phyloP scores from a whole-genome alignment of 805 yeast species.

The Pichia paraexigua region DNA sequence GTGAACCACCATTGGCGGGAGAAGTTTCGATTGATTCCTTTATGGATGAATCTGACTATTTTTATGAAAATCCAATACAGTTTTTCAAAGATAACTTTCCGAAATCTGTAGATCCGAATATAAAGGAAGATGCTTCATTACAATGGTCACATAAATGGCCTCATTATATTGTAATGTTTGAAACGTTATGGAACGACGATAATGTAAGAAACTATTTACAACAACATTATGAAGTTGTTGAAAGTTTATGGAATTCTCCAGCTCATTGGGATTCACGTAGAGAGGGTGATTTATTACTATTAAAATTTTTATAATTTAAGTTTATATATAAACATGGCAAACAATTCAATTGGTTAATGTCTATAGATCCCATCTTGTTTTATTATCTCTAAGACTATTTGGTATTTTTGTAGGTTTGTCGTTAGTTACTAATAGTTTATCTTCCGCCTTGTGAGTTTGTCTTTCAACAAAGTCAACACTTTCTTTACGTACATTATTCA shows the following conservation, averaged over 20 bases:
- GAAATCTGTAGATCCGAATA: constrained; percentile 4
- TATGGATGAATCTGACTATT: constrained; percentile 79
- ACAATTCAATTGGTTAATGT: neutral
- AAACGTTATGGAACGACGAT: constrained; percentile 28
- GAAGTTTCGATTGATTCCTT: constrained; percentile 32
- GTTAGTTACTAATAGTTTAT: neutral
- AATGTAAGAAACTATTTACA: neutral
- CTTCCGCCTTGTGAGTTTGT: neutral
- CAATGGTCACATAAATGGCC: constrained; percentile 53
- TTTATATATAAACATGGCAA: neutral
- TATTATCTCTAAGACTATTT: neutral
- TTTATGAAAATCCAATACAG: constrained; percentile 57
- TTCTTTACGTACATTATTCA: constrained; percentile 4
- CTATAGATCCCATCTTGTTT: constrained; percentile 12
- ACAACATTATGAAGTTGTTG: constrained; percentile 1
- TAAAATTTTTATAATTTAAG: neutral
- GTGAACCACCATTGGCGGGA: constrained; percentile 77
- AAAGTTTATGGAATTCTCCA: constrained; percentile 7
- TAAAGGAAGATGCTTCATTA: neutral
- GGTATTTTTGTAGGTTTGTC: neutral
- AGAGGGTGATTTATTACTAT: constrained; percentile 8
- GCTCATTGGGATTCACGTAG: constrained; percentile 13
- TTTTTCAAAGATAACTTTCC: constrained; percentile 55
- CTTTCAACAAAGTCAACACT: constrained; percentile 3
- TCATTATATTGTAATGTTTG: constrained; percentile 62